Base-by-base conservation (phyloP, 345 rosid species). In the Trapa incisa region DNA sequence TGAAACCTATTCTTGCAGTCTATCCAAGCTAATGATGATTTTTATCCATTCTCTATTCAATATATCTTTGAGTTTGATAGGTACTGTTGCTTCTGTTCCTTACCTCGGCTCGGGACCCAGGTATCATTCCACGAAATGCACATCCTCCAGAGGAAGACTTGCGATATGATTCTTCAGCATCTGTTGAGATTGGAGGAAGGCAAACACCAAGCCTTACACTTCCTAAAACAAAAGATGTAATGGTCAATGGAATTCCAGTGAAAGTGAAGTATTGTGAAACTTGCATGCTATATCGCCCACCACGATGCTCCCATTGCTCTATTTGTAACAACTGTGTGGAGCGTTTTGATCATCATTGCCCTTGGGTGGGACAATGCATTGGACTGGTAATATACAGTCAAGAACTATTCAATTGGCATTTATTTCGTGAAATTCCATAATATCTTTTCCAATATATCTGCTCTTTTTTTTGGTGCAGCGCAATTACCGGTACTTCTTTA, bases 321-420 rank as follows among this genome's bases (percentile, higher is more conserved):
- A 89, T 89, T 70, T 89, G 96, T 76, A 82, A 85, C 77, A 89
- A 92, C 66, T 92, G 99, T 47, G 96, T 94, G 60, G 97, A 91
- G 79, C 88, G 99, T 60, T 94, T 94, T 78, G 99, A 94, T 81
- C 99, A 94, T 75, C 97, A 94, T 74, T 94, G 99, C 76, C 97
- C 97, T 16, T 94, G 99, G 99, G 99, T 94, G 68, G 99, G 99
- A 56, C 99, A 94, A 72, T 94, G 99, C 82, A 84, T 94, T 76
- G 99, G 99, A 76, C 50, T 86, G 91, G 99, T 94, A 86, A 72
- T 58, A 32, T 45, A 45, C 13, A 11, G 48, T 45, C 11, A 45
- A 2, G n/a, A 39, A 13, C 60, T 65, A 32, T 63, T 17, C 45
- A 10, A 33, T 62, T 50, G 12, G 35, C 15, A 12, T 32, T 35